Evolutionary conservation across 139 green algal species (phyloP).

Genomic region (Raphidocelis subcapitata): DNA sequence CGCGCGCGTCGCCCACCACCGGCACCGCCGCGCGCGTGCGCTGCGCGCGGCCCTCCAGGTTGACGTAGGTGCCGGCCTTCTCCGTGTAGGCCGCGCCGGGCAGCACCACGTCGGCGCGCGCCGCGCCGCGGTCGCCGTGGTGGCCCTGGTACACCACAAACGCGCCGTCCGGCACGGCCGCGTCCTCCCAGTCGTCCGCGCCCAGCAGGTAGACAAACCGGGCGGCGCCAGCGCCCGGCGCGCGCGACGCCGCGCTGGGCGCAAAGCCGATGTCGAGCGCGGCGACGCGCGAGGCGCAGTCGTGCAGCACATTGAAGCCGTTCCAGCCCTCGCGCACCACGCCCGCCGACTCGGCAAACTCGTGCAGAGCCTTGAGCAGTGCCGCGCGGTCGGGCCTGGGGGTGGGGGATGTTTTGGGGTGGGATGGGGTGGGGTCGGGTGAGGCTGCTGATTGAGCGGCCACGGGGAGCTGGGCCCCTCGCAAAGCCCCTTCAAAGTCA

Average conservation of each 20-base stretch:
- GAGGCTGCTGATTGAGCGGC: too few species aligned
- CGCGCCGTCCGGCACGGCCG: constrained; percentile 76
- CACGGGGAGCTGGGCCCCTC: too few species aligned
- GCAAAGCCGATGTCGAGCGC: constrained; percentile 96
- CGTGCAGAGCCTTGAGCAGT: constrained; percentile 72
- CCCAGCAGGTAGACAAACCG: constrained; percentile 96
- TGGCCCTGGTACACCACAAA: constrained; percentile 98
- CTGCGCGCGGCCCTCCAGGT: constrained; percentile 94
- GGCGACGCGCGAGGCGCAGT: constrained; percentile 81
- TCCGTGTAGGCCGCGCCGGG: constrained; percentile 90
- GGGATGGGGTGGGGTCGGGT: too few species aligned
- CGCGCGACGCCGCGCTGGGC: constrained; percentile 49
- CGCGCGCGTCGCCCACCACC: constrained; percentile 68
- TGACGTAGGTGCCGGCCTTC: constrained; percentile 87
- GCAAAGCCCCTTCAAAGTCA: too few species aligned
- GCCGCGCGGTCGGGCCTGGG: constrained; percentile 66
- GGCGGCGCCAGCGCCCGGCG: constrained; percentile 25
- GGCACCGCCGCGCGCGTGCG: constrained; percentile 80
- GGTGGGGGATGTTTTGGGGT: too few species aligned
- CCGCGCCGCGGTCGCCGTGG: constrained; percentile 92
- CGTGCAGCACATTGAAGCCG: constrained; percentile 96
- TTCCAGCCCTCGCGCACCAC: constrained; percentile 91
- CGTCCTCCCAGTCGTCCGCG: constrained; percentile 81
- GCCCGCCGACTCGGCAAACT: constrained; percentile 56
- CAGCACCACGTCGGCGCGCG: constrained; percentile 90